Conservation (phyloP, 2,329 filamentous ascomycete genomes). For the Cordyceps militaris region DNA sequence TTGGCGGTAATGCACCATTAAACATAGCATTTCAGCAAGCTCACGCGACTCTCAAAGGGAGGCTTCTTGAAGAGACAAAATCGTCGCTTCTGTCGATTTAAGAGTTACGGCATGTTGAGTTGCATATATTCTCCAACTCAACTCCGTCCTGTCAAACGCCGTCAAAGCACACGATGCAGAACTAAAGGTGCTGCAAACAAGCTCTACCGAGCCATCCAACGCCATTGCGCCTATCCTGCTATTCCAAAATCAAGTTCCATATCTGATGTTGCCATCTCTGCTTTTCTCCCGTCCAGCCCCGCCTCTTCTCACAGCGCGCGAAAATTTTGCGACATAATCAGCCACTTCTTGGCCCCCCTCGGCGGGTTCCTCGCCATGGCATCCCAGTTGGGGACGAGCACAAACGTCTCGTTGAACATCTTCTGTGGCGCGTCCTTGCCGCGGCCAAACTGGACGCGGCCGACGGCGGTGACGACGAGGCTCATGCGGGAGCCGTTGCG, state of each 20-base stretch:
- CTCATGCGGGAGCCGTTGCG: slow-evolving; percentile 54
- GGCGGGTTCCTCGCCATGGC: slow-evolving; percentile 45
- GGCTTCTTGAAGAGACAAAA: no score
- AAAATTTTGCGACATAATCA: slow-evolving; percentile 69
- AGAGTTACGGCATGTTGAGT: no score
- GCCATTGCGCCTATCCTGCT: neutral
- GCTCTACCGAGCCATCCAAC: neutral
- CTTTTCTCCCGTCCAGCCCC: neutral
- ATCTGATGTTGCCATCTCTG: neutral
- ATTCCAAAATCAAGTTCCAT: no score
- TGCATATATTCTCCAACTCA: no score
- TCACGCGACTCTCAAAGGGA: no score
- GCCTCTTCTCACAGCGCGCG: slow-evolving; percentile 38
- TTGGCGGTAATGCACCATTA: no score
- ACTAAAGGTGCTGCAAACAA: neutral
- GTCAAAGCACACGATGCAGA: neutral
- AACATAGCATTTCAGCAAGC: no score
- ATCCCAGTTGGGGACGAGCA: slow-evolving; percentile 72
- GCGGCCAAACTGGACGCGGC: slow-evolving; percentile 62
- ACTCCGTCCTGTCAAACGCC: neutral
- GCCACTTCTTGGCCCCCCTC: slow-evolving; percentile 49
- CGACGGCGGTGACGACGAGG: slow-evolving; percentile 66
- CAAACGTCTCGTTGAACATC: slow-evolving; percentile 71
- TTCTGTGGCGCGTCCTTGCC: slow-evolving; percentile 55
- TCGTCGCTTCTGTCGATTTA: no score